Conservation (phyloP, 371 early-diverging fungal genomes). For the Apophysomyces sp. region DNA sequence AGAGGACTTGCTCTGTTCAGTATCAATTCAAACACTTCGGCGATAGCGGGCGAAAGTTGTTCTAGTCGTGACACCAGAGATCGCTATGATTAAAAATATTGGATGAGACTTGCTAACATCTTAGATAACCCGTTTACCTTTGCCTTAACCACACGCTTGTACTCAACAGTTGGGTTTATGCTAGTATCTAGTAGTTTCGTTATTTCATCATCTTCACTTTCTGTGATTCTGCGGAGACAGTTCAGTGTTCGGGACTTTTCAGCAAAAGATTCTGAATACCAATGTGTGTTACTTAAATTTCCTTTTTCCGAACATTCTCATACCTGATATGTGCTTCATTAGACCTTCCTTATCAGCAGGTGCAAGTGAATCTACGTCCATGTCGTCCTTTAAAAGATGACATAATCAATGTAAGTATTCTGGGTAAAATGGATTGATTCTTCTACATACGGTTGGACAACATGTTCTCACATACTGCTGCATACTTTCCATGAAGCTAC, state of each 20-base stretch:
- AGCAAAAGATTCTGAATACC: constrained; percentile 47
- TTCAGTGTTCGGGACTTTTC: constrained; percentile 48
- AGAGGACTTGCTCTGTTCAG: constrained; percentile 58
- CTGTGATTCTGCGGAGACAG: constrained; percentile 22
- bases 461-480: constrained; percentile 48
- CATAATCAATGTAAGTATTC: background rate
- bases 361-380: constrained; percentile 20
- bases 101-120: background rate
- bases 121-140: constrained; percentile 17
- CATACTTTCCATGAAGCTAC: constrained; percentile 44
- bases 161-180: constrained; percentile 21
- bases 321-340: constrained; percentile 49
- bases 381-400: background rate
- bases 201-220: constrained; percentile 18
- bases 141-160: constrained; percentile 24
- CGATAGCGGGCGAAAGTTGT: constrained; percentile 49
- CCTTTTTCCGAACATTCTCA: background rate
- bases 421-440: constrained; percentile 35
- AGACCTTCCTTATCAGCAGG: constrained; percentile 17
- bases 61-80: constrained; percentile 67
- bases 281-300: background rate
- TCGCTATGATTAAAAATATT: constrained; percentile 36
- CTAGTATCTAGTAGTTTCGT: constrained; percentile 18
- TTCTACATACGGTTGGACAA: constrained; percentile 20
- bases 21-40: constrained; percentile 72